Base-by-base conservation (phyloP, 108 stramenopile species). In the Fistulifera pelliculosa region DNA sequence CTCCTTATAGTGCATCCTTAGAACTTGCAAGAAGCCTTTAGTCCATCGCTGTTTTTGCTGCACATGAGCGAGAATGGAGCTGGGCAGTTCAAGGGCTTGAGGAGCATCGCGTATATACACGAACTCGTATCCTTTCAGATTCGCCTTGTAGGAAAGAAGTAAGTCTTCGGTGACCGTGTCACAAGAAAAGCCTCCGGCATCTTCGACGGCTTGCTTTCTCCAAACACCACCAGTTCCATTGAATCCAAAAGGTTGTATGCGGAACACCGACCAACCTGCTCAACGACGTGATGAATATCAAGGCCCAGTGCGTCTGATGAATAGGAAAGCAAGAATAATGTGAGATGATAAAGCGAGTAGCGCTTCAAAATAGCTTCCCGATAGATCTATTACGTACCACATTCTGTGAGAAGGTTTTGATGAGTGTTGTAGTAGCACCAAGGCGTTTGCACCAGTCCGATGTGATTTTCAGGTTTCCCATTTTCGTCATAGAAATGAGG, bases 11-110 rank as follows among this genome's bases (percentile, higher is more conserved):
- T 26, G 17, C 23, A 35, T 49, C 17, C 64, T 57, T 3, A 48
- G 17, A 43, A 58, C 49, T 13, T 66, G 58, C 12, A 50, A 54
- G 8, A 17, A 60, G 6, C 65, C 65, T 27, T 66, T 66, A 12
- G 65, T 66, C 65, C 65, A 66, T 4, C 65, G 65, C 26, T 59
- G 56, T 49, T 66, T 66, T 47, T 66, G 65, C 48, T 66, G 57
- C 0, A 38, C 12, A 35, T 66, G 49, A 1, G 65, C 65, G 2
- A 25, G 24, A 31, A 66, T 52, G 10, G 19, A 26, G 3, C 23
- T 27, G 5, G 58, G 57, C 41, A 53, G 10, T 35, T 66, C 65
- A 1, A 66, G 41, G 2, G 27, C 49, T 44, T 66, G 65, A 0
- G 58, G 65, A 41, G 24, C 21, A 16, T 66, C n/a, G 5, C 58